These are phyloP conservation scores for Xylaria sp. DNA, from an alignment of 2,329 filamentous ascomycete genomes.

Conservation along the genomic window DNA sequence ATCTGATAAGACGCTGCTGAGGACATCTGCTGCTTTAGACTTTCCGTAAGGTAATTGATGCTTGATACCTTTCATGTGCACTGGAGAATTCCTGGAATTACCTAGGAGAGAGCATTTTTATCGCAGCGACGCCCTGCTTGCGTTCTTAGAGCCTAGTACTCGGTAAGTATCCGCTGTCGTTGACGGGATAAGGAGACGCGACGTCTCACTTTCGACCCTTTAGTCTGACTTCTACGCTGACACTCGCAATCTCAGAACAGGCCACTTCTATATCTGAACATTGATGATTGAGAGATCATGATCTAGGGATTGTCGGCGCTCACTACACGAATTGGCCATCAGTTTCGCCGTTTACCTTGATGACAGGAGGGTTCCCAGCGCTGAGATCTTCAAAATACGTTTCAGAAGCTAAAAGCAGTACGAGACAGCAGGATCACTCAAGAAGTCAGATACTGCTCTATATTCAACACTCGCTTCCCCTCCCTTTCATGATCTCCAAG, in stretches of 20 bases:
- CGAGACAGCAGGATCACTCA: background rate
- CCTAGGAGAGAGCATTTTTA: background rate
- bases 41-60: background rate
- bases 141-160: background rate
- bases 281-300: background rate
- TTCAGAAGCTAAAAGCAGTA: background rate
- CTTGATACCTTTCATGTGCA: background rate
- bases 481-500: background rate
- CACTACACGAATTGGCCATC: background rate
- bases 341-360: background rate
- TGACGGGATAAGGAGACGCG: background rate
- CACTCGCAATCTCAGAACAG: background rate
- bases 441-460: background rate
- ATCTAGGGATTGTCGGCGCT: too few relatives aligned
- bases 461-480: background rate
- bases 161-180: background rate
- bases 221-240: background rate
- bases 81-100: background rate
- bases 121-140: background rate
- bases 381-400: conserved; percentile 20
- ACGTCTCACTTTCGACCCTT: conserved; percentile 1
- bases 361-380: conserved; percentile 15
- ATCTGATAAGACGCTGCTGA: conserved; percentile 12
- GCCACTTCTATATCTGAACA: background rate
- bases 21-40: background rate